These are phyloP conservation scores for Chrysosporium keratinophilum DNA, from an alignment of 2,329 filamentous ascomycete species.

Conservation along the genomic window DNA sequence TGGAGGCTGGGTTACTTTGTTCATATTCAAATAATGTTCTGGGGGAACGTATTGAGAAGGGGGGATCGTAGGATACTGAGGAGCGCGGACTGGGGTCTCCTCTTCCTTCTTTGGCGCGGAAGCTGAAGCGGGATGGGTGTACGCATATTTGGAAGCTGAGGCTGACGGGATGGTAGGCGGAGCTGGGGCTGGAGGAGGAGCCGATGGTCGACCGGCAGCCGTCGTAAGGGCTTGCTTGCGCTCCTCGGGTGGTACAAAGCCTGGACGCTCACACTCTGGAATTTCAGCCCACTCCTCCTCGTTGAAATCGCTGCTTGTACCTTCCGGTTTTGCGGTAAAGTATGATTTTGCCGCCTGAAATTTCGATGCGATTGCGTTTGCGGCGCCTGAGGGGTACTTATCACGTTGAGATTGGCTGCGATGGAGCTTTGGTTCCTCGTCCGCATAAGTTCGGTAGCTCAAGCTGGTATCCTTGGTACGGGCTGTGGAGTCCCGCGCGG, in stretches of 20 bases:
- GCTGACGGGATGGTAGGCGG: conserved; percentile 10
- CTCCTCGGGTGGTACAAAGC: conserved; percentile 30
- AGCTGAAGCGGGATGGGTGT: conserved; percentile 17
- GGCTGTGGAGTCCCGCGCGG: conserved; percentile 2
- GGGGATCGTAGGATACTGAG: conserved; percentile 19
- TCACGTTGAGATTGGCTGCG: conserved; percentile 5
- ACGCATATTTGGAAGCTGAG: conserved; percentile 16
- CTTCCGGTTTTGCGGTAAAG: conserved; percentile 14
- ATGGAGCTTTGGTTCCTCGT: background rate
- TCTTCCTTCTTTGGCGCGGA: conserved; percentile 13
- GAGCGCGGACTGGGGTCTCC: background rate
- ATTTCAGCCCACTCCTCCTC: conserved; percentile 29
- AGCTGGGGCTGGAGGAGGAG: conserved; percentile 22
- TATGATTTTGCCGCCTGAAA: conserved; percentile 2
- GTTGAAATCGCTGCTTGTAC: conserved; percentile 11
- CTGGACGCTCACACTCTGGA: conserved; percentile 33
- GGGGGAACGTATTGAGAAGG: conserved; percentile 26
- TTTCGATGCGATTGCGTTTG: conserved; percentile 1
- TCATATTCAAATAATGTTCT: conserved; percentile 7
- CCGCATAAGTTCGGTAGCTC: background rate
- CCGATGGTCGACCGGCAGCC: conserved; percentile 18
- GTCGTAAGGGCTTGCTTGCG: conserved; percentile 1
- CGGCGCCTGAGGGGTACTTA: background rate
- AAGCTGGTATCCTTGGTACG: conserved; percentile 12
- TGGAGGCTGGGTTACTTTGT: background rate